Evolutionary conservation across 495 filamentous ascomycete species (phyloP), one percentile per base, ranked within the genome.

Genomic region (Chaetomidium leptoderma): DNA sequence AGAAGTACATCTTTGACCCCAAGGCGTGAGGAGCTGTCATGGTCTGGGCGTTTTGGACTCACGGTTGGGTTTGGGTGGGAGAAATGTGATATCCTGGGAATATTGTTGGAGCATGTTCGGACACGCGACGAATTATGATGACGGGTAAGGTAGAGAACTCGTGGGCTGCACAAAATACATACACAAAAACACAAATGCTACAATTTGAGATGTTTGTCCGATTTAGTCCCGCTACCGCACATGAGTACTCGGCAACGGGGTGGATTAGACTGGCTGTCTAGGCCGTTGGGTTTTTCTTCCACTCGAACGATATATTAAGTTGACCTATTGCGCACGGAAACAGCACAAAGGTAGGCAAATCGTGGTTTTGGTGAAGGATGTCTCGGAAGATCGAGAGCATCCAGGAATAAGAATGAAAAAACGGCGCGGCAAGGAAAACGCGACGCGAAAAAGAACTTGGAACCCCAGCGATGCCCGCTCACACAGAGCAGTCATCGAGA

Each of bases 201-300:
- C n/a, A n/a, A n/a, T n/a, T n/a, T n/a, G 26, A 59, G 29, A 70
- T 83, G 76, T 83, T 63, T 81, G 80, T 81, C 79, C 74, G 71
- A 66, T 72, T 80, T 81, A 83, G 80, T 83, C 80, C 80, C 72
- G 74, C 74, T 76, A 71, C 70, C 75, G 73, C 74, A 81, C 75
- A 66, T 24, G 45, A 30, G 13, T 72, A 66, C 74, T 44, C 60
- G 72, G 70, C 74, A 78, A 72, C 78, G 76, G 80, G 80, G 80
- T 83, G 80, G 80, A 83, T 76, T 63, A 74, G 79, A 80, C 80
- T 64, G 78, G 80, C 73, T 83, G 80, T 83, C 80, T 81, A 81
- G 78, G 73, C 80, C 78, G 63, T 77, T 70, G 69, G 70, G 57
- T 82, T 71, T 58, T 70, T 83, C 74, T 82, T 72, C 79, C 80